Evolutionary conservation across 805 yeast genomes (phyloP).

Genomic region (Helenozyma rhizophorensis): DNA sequence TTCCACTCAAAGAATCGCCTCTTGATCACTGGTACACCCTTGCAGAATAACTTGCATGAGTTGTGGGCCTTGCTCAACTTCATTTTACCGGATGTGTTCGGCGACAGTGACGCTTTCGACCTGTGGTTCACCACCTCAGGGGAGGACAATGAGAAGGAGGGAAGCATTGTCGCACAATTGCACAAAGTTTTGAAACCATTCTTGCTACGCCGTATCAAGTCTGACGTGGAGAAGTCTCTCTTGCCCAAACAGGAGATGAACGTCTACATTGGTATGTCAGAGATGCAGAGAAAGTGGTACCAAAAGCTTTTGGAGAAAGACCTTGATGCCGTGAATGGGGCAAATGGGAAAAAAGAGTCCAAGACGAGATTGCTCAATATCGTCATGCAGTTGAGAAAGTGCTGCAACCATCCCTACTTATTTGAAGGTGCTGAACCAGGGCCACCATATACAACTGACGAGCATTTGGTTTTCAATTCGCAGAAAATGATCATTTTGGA

Average conservation of each 20-base stretch:
- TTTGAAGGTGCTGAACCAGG: slow-evolving; percentile 91
- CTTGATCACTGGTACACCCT: slow-evolving; percentile 77
- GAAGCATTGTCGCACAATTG: slow-evolving; percentile 57
- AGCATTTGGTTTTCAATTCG: slow-evolving; percentile 70
- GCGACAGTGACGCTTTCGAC: slow-evolving; percentile 69
- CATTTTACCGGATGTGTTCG: slow-evolving; percentile 72
- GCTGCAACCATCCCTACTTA: slow-evolving; percentile 81
- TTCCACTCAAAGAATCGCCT: slow-evolving; percentile 67
- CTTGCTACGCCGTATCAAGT: slow-evolving; percentile 67
- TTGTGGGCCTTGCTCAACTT: slow-evolving; percentile 78
- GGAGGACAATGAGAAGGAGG: slow-evolving; percentile 35
- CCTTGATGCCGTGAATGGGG: slow-evolving; percentile 82
- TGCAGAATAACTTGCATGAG: slow-evolving; percentile 76
- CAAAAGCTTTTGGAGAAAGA: slow-evolving; percentile 73
- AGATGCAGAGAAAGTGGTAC: slow-evolving; percentile 79
- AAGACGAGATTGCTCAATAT: slow-evolving; percentile 73
- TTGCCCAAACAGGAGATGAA: slow-evolving; percentile 73
- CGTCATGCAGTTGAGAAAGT: slow-evolving; percentile 80
- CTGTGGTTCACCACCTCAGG: slow-evolving; percentile 57
- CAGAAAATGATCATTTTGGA: slow-evolving; percentile 71
- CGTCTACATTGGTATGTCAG: slow-evolving; percentile 68
- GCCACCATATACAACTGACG: slow-evolving; percentile 83
- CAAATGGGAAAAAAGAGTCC: slow-evolving; percentile 67
- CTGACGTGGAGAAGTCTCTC: slow-evolving; percentile 76
- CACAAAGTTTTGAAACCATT: slow-evolving; percentile 77